Base-by-base conservation (phyloP, 176 grass and related monocot genomes). In the Oryza nivara region DNA sequence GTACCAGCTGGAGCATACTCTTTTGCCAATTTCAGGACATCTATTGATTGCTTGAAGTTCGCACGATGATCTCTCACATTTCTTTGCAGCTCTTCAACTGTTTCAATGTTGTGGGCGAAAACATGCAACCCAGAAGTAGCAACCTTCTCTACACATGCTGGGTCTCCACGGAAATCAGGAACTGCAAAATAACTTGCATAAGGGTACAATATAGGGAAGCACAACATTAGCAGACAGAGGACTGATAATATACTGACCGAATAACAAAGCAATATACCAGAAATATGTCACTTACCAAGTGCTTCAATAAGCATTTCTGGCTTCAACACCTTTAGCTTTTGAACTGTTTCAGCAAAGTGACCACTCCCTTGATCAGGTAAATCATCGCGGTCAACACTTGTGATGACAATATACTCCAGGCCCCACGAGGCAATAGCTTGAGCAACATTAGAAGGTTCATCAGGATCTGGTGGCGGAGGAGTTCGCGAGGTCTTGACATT, bases 81-180 rank as follows among this genome's bases (percentile, higher is more conserved):
- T 30, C 87, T 87, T 78, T 95, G 96, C 77, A 98, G 84, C 36
- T 98, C 93, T 88, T 98, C 88, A 49, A 98, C 96, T n/a, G 93
- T 95, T 85, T 98, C 96, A 74, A 98, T 95, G 65, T 98, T 98
- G 88, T 98, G 96, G 30, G 96, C 93, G 48, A 98, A 95, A 80
- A 98, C 96, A 93, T 98, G 91, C 70, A 98, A 75, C 30, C 96
- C 96, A 67, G 96, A 98, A 22, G 78, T 95, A 49, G 93, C 93
- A 78, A 95, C 96, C 87, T 84, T 89, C 66, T 95, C 88, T 76
- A 98, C 89, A 83, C 93, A 98, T 45, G 70, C 86, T 26, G 56
- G n/a, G 60, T 98, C 93, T 78, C 96, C 96, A 68, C 83, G 91
- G 71, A 98, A 98, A 90, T 98, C 96, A 76, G 96, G 93, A 68